These are phyloP conservation scores for Wickerhamomyces hampshirensis DNA, from an alignment of 805 yeast species.

Conservation along the genomic window DNA sequence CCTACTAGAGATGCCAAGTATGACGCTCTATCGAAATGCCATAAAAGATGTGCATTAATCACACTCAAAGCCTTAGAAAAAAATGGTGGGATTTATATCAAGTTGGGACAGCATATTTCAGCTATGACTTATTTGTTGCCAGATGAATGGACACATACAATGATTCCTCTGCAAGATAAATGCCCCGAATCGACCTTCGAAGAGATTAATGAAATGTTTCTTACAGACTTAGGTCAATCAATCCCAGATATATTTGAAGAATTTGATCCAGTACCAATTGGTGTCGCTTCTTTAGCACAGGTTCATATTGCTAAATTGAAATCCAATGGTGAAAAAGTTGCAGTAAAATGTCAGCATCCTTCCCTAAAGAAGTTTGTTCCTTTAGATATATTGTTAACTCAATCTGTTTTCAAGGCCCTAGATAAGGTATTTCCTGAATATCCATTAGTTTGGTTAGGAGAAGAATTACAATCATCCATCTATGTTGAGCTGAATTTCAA, in stretches of 20 bases:
- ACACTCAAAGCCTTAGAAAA: slow-evolving; percentile 74
- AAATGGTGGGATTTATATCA: slow-evolving; percentile 92
- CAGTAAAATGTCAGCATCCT: slow-evolving; percentile 95
- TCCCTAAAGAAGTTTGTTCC: slow-evolving; percentile 84
- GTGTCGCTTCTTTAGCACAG: slow-evolving; percentile 95
- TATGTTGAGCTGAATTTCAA: slow-evolving; percentile 87
- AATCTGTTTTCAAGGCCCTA: slow-evolving; percentile 67
- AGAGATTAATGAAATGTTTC: slow-evolving; percentile 64
- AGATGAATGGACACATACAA: slow-evolving; percentile 89
- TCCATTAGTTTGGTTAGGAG: slow-evolving; percentile 93
- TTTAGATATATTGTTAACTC: slow-evolving; percentile 75
- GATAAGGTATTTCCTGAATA: slow-evolving; percentile 86
- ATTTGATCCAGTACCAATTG: slow-evolving; percentile 75
- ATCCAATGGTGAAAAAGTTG: slow-evolving; percentile 63
- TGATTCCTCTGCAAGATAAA: slow-evolving; percentile 86
- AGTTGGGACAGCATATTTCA: slow-evolving; percentile 89
- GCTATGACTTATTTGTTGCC: slow-evolving; percentile 93
- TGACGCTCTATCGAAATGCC: slow-evolving; percentile 59
- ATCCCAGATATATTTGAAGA: slow-evolving; percentile 61
- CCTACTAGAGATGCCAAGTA: slow-evolving; percentile 40
- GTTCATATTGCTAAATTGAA: slow-evolving; percentile 76
- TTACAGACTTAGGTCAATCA: slow-evolving; percentile 54
- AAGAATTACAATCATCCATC: slow-evolving; percentile 81
- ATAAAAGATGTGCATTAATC: slow-evolving; percentile 68
- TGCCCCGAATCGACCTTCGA: slow-evolving; percentile 79